Base-by-base conservation (phyloP, 2,329 filamentous ascomycete genomes). In the Fusarium sp. region DNA sequence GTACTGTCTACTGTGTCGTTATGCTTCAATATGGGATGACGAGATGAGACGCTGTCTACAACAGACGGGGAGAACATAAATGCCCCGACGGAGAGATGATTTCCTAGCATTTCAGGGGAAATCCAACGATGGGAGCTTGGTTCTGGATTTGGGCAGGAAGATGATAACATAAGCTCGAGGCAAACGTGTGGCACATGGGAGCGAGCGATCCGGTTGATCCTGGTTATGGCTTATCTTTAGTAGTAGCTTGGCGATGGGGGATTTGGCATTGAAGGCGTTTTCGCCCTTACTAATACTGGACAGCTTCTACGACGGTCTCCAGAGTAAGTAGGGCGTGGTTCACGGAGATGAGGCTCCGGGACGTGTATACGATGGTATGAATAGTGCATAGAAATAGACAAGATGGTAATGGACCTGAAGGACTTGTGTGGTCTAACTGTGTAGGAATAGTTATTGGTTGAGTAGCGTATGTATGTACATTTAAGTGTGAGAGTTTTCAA, bases 341-440 rank as follows among this genome's bases (percentile, higher is more conserved):
- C 61, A 31, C 49, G 62, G 71, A 65, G 63, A 72, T 61, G 46
- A 58, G 59, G 60, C 60, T 65, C 55, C 54, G 61, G 61, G 65
- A 59, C 57, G 64, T 71, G 64, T 71, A 70, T 62, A 74, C 61
- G 57, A 70, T 65, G 62, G 40, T 40, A 70, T 61, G 61, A 67
- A 62, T 61, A 58, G 50, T 38, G 61, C 54, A 72, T 73, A 74
- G 67, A 73, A 62, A 74, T 74, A 74, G 73, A 74, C 33, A 44
- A 59, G 61, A 58, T 64, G 31, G 7, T 40, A 57, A 27, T 49
- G 44, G 49, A n/a, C 55, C 63, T n/a, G 31, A 40, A 20, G 13
- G 42, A n/a, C 20, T 27, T 46, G 4, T 46, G 42, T 46, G 20
- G 20, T 46, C 23, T 9, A n/a, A 16, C 20, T 46, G 29, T 53